Base-by-base conservation (phyloP, 148 eudicot genomes). In the Rhododendron molle region DNA sequence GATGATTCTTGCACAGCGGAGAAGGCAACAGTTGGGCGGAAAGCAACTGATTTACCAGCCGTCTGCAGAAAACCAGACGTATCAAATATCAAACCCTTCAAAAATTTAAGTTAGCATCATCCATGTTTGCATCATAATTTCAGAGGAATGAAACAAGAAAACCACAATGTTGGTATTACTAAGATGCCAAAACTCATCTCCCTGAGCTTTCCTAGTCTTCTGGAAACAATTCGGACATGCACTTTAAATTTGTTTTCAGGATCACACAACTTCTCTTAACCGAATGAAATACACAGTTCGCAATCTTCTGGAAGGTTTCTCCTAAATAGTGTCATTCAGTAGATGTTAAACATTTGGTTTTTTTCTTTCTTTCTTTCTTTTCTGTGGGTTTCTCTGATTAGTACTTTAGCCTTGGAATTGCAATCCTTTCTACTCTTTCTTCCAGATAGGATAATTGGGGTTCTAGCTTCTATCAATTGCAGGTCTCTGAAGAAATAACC, bases 1-100 rank as follows among this genome's bases (percentile, higher is more conserved):
- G 98, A 91, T 85, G 97, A 94, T 90, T 95, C 97, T 93, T 93
- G 96, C 44, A 95, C 91, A 54, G 98, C 94, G 20, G 90, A 93
- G 86, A 97, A 95, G 21, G 83, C 89, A 71, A 89, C 80, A 43
- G 46, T 85, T 79, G 85, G 85, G 49, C 89, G 88, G 21, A 81
- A 86, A 74, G 76, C 83, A 74, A 84, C 85, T 80, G 87, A 85
- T 88, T 90, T 93, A 83, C 87, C 78, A 81, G 81, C 83, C 77
- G 88, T 86, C 89, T 90, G 91, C 86, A 80, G 60, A 44, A 67
- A 13, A 43, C 74, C 20, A 28, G 21, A 72, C 9, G 77, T 12
- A 36, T 26, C 43, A 79, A 67, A 78, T 7, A 23, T 67, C 43
- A 69, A 65, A 36, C 2, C n/a, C 40, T 84, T 46, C 0, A 1